Evolutionary conservation across 2,329 filamentous ascomycete genomes (phyloP).

Genomic region (Dothistroma septosporum): DNA sequence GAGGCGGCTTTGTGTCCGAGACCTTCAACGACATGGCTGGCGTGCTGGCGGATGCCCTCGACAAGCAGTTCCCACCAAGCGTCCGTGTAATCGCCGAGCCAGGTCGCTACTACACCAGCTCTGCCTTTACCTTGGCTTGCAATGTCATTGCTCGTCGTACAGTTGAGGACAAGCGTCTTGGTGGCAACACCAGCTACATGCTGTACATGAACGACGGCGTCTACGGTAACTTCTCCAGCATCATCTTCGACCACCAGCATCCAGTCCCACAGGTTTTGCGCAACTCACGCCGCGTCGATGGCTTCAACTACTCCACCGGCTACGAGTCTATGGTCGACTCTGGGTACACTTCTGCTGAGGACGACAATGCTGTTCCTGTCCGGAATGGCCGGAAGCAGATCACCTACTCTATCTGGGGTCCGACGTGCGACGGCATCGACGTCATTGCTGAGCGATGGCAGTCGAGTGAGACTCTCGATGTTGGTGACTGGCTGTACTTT

Average conservation of each 20-base stretch:
- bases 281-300: slow-evolving; percentile 25
- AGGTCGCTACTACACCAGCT: slow-evolving; percentile 90
- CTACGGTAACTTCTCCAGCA: slow-evolving; percentile 98
- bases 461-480: slow-evolving; percentile 73
- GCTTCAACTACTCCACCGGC: slow-evolving; percentile 30
- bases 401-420: slow-evolving; percentile 96
- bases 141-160: slow-evolving; percentile 94
- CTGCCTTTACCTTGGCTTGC: slow-evolving; percentile 89
- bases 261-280: slow-evolving; percentile 74
- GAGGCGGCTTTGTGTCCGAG: slow-evolving; percentile 86
- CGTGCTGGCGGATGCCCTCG: slow-evolving; percentile 73
- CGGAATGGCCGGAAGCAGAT: slow-evolving; percentile 39
- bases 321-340: slow-evolving; percentile 31
- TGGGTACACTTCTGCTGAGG: slow-evolving; percentile 33
- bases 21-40: slow-evolving; percentile 87
- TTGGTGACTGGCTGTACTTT: slow-evolving; percentile 98
- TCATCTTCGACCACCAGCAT: slow-evolving; percentile 98
- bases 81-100: slow-evolving; percentile 92
- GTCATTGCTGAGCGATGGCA: slow-evolving; percentile 79
- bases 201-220: slow-evolving; percentile 95
- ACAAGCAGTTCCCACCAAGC: slow-evolving; percentile 79
- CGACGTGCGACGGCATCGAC: slow-evolving; percentile 96
- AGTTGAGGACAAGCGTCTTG: slow-evolving; percentile 61
- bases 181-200: slow-evolving; percentile 75
- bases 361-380: slow-evolving; percentile 44